Base-by-base conservation (phyloP, 805 yeast genomes). In the Candida vaughaniae region DNA sequence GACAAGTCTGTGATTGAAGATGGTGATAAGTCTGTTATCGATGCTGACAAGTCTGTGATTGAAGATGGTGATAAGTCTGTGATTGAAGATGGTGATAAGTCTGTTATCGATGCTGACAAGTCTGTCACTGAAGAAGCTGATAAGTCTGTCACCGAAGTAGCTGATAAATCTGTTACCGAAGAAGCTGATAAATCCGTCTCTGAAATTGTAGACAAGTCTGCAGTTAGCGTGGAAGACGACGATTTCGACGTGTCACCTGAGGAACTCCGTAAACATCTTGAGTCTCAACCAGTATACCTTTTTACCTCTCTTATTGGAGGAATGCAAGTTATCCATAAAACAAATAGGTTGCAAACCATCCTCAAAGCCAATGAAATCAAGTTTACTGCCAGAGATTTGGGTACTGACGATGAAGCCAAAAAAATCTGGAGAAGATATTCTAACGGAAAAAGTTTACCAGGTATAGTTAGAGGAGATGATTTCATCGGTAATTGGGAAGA, bases 251-350 rank as follows among this genome's bases (percentile, higher is more conserved):
- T 69, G 4, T 60, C 69, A 6, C 65, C 71, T 5, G 73, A 66
- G 42, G 74, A 68, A 36, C 48, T 66, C 31, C 64, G 70, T 33
- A 62, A 62, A 47, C 71, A 69, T 45, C 52, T 67, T 32, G 65
- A 67, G 42, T 51, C 69, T n/a, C 65, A 56, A 39, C 90, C 93
- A 2, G 80, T 88, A 16, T 87, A 78, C 57, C 57, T 89, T 17
- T 88, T 71, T 63, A 89, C 96, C 0, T 90, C 96, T 0, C 67
- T 88, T 29, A 91, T 95, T 0, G 95, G 95, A 18, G 95, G 93
- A 1, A 81, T 79, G 73, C 85, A 83, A 56, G 78, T 90, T 58
- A 77, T 81, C 45, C 75, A 82, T 11, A 70, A 90, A 49, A 88
- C 96, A 11, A 85, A 84, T 52, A 68, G 95, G 38, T 61, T 90